Base-by-base conservation (phyloP, 83 land plant species). In the Diphasiastrum complanatum region DNA sequence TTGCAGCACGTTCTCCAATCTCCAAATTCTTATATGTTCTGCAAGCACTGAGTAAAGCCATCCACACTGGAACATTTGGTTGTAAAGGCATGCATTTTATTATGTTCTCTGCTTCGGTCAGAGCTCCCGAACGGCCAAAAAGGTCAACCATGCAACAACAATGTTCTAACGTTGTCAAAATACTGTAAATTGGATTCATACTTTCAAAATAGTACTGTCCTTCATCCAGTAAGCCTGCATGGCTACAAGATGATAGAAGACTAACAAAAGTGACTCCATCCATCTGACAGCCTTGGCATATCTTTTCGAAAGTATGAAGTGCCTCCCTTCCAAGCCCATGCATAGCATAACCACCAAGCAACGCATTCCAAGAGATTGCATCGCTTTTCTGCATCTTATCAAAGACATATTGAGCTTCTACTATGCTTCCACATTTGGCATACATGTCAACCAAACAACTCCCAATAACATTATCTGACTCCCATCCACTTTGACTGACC, bases 1-100 rank as follows among this genome's bases (percentile, higher is more conserved):
- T 35, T 10, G 58, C 69, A 22, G 70, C 75, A 46, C 38, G 38
- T 18, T 38, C 61, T 10, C 59, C 79, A 4, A 70, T 14, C 6
- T 71, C 49, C 26, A 65, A 25, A 10, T 69, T 31, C 32, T 51
- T 26, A 33, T 41, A 10, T 25, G 32, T 56, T 33, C 64, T 50
- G 29, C 78, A 68, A 12, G 64, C 78, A 33, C 41, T 40, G 46
- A 69, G 33, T 6, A 75, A 3, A 6, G 61, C 40, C 24, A 60
- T 51, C 78, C 78, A 75, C 19, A 63, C 28, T 22, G 47, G 30
- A 31, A 35, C n/a, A 23, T 29, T 47, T 0, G 78, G 63, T 35
- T 22, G 43, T 33, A 26, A 31, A 23, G 0, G 79, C 74, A 12
- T 4, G 36, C 16, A 66, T 46, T 0, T 71, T 14, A 41, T 41